A percentile compares a stretch with the other conserved stretches of the same genome.
Evolutionary conservation across 164 flowering plant species (phyloP).

Genomic region (Magnolia officinalis): DNA sequence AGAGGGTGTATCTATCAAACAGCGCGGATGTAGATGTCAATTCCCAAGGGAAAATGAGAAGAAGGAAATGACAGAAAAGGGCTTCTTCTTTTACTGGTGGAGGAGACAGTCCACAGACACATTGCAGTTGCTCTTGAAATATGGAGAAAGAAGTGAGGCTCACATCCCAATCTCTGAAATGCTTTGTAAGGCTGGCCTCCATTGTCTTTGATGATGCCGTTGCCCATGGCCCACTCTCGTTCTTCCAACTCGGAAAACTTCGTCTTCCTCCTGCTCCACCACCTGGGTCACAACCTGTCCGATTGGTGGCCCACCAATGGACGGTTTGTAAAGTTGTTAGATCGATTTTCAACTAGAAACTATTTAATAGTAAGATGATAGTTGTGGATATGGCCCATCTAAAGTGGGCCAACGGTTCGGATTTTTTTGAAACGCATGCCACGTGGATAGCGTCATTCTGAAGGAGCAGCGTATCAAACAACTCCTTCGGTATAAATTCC

Average conservation of each 20-base stretch:
- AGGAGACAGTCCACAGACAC: neutral
- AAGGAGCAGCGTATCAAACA: no score
- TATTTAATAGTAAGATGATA: neutral
- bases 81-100: neutral
- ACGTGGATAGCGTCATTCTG: no score
- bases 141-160: neutral
- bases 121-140: neutral
- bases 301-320: neutral
- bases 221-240: constrained; percentile 7
- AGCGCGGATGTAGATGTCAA: neutral
- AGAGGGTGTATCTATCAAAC: neutral
- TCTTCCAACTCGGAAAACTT: constrained; percentile 16
- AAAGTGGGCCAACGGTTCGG: no score
- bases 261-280: constrained; percentile 27
- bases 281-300: neutral
- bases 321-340: no score
- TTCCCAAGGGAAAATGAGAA: neutral
- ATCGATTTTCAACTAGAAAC: neutral
- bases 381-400: neutral
- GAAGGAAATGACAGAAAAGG: neutral
- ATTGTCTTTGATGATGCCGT: constrained; percentile 37
- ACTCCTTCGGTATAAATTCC: no score
- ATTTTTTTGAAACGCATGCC: no score
- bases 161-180: constrained; percentile 47
- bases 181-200: constrained; percentile 76